Percentiles rank a stretch among this genome's conserved stretches.
These are phyloP conservation scores for Scheffersomyces spartinae DNA, from an alignment of 805 yeast genomes.

Conservation along the genomic window DNA sequence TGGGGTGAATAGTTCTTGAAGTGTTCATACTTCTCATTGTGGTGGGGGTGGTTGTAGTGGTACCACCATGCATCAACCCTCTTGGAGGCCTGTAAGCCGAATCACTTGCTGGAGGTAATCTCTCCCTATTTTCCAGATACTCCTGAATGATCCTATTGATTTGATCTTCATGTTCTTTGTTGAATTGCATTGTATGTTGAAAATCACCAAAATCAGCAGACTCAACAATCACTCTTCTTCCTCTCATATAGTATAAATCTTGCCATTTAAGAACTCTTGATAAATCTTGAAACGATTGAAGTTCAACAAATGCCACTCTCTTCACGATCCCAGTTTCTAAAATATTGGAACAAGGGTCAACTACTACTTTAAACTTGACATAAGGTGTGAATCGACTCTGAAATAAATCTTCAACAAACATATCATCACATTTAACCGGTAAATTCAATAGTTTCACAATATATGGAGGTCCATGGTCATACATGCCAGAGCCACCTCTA, in stretches of 20 bases:
- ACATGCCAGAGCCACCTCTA: no score
- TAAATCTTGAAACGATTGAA: slow-evolving; percentile 38
- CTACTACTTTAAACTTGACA: slow-evolving; percentile 49
- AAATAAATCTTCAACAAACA: slow-evolving; percentile 47
- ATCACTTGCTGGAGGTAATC: slow-evolving; percentile 11
- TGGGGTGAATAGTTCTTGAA: no score
- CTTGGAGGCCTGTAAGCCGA: slow-evolving; percentile 1
- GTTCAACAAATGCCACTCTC: slow-evolving; percentile 56
- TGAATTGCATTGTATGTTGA: slow-evolving; percentile 26
- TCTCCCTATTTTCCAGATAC: no score
- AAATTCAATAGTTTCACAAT: slow-evolving; percentile 52
- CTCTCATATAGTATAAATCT: slow-evolving; percentile 40
- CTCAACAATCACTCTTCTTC: slow-evolving; percentile 26
- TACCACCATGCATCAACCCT: slow-evolving; percentile 1
- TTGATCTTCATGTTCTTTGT: slow-evolving; percentile 21
- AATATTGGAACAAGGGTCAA: slow-evolving; percentile 33
- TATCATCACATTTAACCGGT: slow-evolving; percentile 42
- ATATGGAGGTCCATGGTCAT: slow-evolving; percentile 58
- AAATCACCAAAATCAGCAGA: slow-evolving; percentile 29
- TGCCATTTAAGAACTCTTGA: slow-evolving; percentile 52
- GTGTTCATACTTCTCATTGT: no score
- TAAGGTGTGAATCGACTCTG: slow-evolving; percentile 48
- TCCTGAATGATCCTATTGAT: no score
- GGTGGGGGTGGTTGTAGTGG: slow-evolving; percentile 2
- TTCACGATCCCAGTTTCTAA: slow-evolving; percentile 26